These are phyloP conservation scores for Epichloe sylvatica DNA, from an alignment of 2,329 filamentous ascomycete species.

Conservation along the genomic window DNA sequence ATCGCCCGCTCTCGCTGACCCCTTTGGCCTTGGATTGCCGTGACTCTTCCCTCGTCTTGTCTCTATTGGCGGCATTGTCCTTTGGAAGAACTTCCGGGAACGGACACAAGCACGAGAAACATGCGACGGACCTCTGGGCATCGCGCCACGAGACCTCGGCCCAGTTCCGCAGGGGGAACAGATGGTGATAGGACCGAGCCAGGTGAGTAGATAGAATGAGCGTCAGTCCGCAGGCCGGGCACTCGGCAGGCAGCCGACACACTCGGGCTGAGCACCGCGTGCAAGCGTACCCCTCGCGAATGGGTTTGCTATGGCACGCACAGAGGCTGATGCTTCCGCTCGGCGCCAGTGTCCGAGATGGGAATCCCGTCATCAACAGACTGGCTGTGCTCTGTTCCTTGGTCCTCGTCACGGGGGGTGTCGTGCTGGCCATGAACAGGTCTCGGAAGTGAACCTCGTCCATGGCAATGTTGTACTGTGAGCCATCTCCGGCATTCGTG, in stretches of 20 bases:
- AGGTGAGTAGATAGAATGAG: slow-evolving; percentile 89
- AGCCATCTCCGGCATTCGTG: slow-evolving; percentile 69
- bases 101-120: slow-evolving; percentile 60
- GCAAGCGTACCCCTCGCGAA: slow-evolving; percentile 76
- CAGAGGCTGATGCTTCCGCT: slow-evolving; percentile 57
- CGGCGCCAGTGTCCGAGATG: slow-evolving; percentile 65
- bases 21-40: slow-evolving; percentile 34
- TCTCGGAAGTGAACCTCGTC: slow-evolving; percentile 69
- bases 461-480: slow-evolving; percentile 68
- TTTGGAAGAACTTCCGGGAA: slow-evolving; percentile 46
- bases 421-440: slow-evolving; percentile 77
- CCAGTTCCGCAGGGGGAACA: slow-evolving; percentile 87
- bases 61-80: slow-evolving; percentile 6
- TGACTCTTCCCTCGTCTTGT: slow-evolving; percentile 12
- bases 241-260: slow-evolving; percentile 79
- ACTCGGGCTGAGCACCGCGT: slow-evolving; percentile 81
- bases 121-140: slow-evolving; percentile 48
- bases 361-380: slow-evolving; percentile 96
- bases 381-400: slow-evolving; percentile 43
- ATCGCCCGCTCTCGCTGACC: slow-evolving; percentile 73
- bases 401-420: slow-evolving; percentile 69
- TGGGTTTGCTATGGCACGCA: slow-evolving; percentile 76
- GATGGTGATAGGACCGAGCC: slow-evolving; percentile 82
- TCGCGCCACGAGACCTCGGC: slow-evolving; percentile 72
- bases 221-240: slow-evolving; percentile 79